Base-by-base conservation (phyloP, 495 filamentous ascomycete species). In the Aspergillus nidulans region DNA sequence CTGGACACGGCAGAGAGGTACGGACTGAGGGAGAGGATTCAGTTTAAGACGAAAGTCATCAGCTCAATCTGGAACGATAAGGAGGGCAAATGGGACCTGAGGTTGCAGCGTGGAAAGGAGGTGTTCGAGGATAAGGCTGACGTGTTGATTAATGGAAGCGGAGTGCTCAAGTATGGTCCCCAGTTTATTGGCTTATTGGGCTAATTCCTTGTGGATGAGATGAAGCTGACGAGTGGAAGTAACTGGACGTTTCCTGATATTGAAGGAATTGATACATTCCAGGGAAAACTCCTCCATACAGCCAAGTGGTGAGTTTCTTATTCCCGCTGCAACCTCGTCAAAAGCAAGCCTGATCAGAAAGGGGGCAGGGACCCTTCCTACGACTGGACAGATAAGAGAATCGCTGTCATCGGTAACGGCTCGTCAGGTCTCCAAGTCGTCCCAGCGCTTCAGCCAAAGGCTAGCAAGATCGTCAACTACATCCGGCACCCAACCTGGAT, bases 381-480 rank as follows among this genome's bases (percentile, higher is more conserved):
- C 23, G 70, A 79, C 43, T 74, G 77, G 15, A 59, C 59, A 7
- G 69, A 71, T 16, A 83, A 82, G 57, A 64, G 59, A 0, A 72
- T 85, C 25, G 77, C 75, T 5, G 59, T 82, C 4, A 74, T 84
- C 42, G 81, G 81, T 24, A 73, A 53, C 64, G 78, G 78, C 28
- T 70, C 67, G 8, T 76, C 71, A 10, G 69, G 64, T 1, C 64
- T 72, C n/a, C 84, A 88, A 58, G 71, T 86, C 10, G 69, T 85
- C 1, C 80, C 84, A 0, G 72, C 77, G 30, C 75, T 88, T 26
- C 30, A 34, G 12, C 21, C 42, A 46, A 55, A n/a, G 1, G 61
- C 62, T 0, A 69, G 72, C 6, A 59, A 64, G 30, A 26, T 67
- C 1, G 44, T 53, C 21, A 69, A 61, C 39, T 69, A 65, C 36